Percentiles rank a stretch among this genome's conserved stretches.
Conservation (phyloP, 108 stramenopile genomes). For the Stephanodiscus minutulus region DNA sequence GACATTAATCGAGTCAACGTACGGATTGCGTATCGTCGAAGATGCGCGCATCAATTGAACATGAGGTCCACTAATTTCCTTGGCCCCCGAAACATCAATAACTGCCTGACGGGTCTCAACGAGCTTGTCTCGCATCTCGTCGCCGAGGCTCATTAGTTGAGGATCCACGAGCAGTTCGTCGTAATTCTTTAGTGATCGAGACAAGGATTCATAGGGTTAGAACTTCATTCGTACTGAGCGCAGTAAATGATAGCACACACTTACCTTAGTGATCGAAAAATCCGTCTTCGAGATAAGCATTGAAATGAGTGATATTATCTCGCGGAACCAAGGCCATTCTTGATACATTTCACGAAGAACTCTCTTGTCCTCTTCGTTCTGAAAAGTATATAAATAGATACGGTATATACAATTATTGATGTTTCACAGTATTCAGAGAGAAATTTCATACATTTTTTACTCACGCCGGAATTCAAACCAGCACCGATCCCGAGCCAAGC, state of each 20-base stretch:
- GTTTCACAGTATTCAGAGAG: not conserved
- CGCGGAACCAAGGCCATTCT: slow-evolving; percentile 95
- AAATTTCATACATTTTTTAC: slow-evolving; percentile 10
- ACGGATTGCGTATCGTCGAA: slow-evolving; percentile 87
- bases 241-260: too few species aligned
- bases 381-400: not conserved
- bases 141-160: slow-evolving; percentile 70
- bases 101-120: slow-evolving; percentile 84
- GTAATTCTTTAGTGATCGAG: slow-evolving; percentile 82
- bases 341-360: slow-evolving; percentile 88
- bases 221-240: too few species aligned
- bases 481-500: slow-evolving; percentile 97
- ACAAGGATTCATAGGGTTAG: too few species aligned
- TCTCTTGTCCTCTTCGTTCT: slow-evolving; percentile 57
- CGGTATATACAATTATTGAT: slow-evolving; percentile 1
- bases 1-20: slow-evolving; percentile 97
- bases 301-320: slow-evolving; percentile 91
- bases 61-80: slow-evolving; percentile 81
- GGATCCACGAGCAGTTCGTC: slow-evolving; percentile 85
- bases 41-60: slow-evolving; percentile 86
- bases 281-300: slow-evolving; percentile 97
- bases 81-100: slow-evolving; percentile 78
- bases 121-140: slow-evolving; percentile 80
- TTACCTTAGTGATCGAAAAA: slow-evolving; percentile 68
- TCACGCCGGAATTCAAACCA: slow-evolving; percentile 63